Evolutionary conservation across 768 basidiomycete genomes (phyloP).

Genomic region (Lyophyllum semitale): DNA sequence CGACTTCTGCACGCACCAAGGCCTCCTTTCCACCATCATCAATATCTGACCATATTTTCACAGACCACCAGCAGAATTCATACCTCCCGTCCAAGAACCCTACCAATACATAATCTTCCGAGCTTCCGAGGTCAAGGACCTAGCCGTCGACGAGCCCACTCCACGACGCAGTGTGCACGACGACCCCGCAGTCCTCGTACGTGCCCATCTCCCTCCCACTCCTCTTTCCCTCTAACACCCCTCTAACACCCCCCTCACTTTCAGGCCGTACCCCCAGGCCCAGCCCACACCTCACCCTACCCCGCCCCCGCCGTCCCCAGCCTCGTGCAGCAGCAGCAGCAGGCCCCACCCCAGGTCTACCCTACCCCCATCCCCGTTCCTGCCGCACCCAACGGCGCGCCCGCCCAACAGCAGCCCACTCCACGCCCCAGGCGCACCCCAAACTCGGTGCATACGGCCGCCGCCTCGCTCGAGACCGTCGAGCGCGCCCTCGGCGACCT

Average conservation of each 20-base stretch:
- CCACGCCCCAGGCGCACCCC: background rate
- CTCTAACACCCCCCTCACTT: background rate
- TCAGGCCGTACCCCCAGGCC: slow-evolving; percentile 13
- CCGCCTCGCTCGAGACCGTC: slow-evolving; percentile 72
- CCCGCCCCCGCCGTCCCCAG: slow-evolving; percentile 15
- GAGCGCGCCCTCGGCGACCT: slow-evolving; percentile 56
- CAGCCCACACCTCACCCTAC: slow-evolving; percentile 12
- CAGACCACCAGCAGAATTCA: slow-evolving; percentile 76
- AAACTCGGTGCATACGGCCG: slow-evolving; percentile 68
- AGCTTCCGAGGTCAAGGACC: slow-evolving; percentile 86
- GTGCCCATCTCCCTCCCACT: slow-evolving; percentile 12
- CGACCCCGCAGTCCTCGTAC: slow-evolving; percentile 77
- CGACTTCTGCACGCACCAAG: too few relatives aligned
- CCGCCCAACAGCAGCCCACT: slow-evolving; percentile 23
- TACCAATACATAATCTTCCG: slow-evolving; percentile 92
- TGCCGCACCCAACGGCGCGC: slow-evolving; percentile 28
- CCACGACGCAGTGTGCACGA: slow-evolving; percentile 69
- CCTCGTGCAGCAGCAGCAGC: background rate
- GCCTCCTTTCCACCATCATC: too few relatives aligned
- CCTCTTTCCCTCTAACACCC: background rate
- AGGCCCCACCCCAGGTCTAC: slow-evolving; percentile 25
- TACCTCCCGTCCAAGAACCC: slow-evolving; percentile 80
- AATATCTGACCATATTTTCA: background rate
- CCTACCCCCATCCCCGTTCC: slow-evolving; percentile 15
- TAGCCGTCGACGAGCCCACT: slow-evolving; percentile 77